Conservation (phyloP, 371 early-diverging fungal genomes). For the Syncephalastrum monosporum region DNA sequence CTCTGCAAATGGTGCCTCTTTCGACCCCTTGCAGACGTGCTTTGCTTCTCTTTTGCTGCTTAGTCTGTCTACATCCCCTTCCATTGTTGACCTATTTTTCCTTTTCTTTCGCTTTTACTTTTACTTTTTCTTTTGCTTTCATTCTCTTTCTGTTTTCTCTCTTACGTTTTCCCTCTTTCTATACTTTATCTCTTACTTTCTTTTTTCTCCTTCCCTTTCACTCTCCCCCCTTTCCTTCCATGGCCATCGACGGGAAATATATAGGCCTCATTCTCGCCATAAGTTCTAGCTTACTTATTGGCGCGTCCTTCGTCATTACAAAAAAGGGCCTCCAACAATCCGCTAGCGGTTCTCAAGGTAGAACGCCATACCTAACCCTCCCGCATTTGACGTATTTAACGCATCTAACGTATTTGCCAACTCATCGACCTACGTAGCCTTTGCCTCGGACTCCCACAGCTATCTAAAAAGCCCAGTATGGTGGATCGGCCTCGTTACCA, state of each 20-base stretch:
- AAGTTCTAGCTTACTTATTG: constrained; percentile 77
- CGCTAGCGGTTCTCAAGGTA: constrained; percentile 13
- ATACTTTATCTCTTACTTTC: constrained; percentile 5
- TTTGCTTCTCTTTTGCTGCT: too few relatives aligned
- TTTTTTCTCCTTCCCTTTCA: constrained; percentile 1
- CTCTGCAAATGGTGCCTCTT: too few relatives aligned
- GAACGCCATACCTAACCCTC: not conserved
- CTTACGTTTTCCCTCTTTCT: not conserved
- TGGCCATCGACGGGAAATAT: constrained; percentile 69
- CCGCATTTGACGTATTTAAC: not conserved
- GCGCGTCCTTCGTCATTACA: constrained; percentile 80
- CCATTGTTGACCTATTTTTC: too few relatives aligned
- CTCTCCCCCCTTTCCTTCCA: not conserved
- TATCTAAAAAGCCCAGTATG: constrained; percentile 80
- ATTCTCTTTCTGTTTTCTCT: not conserved
- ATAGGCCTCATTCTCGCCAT: constrained; percentile 86
- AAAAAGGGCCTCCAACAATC: constrained; percentile 66
- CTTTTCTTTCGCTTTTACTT: too few relatives aligned
- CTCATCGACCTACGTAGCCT: constrained; percentile 11
- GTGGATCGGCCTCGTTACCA: constrained; percentile 86
- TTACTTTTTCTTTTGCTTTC: too few relatives aligned
- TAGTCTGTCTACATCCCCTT: too few relatives aligned
- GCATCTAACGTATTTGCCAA: not conserved
- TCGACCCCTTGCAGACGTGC: too few relatives aligned
- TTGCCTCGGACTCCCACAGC: constrained; percentile 60